phyloP scores from a whole-genome alignment of 768 basidiomycete genomes.

The Mycena chlorophos region DNA sequence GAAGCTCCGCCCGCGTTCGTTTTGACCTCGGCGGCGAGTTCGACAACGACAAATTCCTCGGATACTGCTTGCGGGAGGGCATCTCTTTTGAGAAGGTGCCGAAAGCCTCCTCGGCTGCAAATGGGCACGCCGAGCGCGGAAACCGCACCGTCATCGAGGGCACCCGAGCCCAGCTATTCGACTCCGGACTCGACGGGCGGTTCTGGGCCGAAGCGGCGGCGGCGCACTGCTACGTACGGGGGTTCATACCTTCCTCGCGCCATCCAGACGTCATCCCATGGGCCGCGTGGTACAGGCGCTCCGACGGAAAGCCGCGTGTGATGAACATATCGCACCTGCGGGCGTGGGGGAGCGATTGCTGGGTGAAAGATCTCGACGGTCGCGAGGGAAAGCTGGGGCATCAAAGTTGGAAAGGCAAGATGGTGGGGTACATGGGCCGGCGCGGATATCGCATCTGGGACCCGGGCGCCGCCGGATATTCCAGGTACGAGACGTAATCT shows the following conservation, averaged over 20 bases:
- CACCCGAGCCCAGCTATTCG: conserved; percentile 2
- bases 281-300: conserved; percentile 8
- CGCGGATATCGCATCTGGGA: conserved; percentile 16
- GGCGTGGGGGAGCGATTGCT: conserved; percentile 15
- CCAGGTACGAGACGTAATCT: conserved; percentile 14
- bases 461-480: conserved; percentile 1
- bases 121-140: conserved; percentile 25
- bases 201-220: conserved; percentile 4
- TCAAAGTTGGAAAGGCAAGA: conserved; percentile 17
- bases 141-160: conserved; percentile 24
- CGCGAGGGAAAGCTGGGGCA: conserved; percentile 12
- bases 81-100: conserved; percentile 13
- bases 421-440: conserved; percentile 21
- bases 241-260: conserved; percentile 22
- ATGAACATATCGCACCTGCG: conserved; percentile 17
- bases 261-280: conserved; percentile 18
- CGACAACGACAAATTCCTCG: conserved; percentile 20
- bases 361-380: conserved; percentile 19
- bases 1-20: conserved; percentile 14
- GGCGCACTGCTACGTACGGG: conserved; percentile 24
- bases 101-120: conserved; percentile 27
- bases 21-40: conserved; percentile 32
- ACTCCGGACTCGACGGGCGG: not conserved
- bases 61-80: conserved; percentile 19
- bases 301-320: not conserved